Base-by-base conservation (phyloP, 2,329 filamentous ascomycete species). In the Monosporascus sp. region DNA sequence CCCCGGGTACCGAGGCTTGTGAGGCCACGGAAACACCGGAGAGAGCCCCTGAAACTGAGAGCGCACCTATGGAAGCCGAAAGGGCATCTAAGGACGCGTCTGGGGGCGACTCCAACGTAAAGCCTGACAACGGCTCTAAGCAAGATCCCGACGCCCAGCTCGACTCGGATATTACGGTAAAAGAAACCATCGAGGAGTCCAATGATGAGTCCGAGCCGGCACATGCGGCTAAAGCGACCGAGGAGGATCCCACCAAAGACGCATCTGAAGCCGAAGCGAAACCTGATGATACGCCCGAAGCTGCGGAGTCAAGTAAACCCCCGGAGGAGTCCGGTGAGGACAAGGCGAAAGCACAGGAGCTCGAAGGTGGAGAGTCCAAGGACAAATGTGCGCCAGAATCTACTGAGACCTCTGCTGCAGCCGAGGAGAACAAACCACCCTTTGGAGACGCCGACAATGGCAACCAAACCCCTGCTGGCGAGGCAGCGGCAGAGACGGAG, bases 401-500 rank as follows among this genome's bases (percentile, higher is more conserved):
- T 24, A 4, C 42, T n/a, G 22, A 46, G 22, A 24, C 14, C 15
- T 1, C 25, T 17, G n/a, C 42, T 46, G 42, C 42, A 46, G 42
- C 42, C 3, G 14, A 25, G 17, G 42, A 27, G 8, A 27, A n/a
- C 2, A 46, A 24, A 3, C 24, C 42, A n/a, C 42, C 42, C 14
- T 7, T 24, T n/a, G 42, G 14, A 15, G 42, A 25, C 25, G 6
- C 42, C n/a, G 42, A 46, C n/a, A 18, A 46, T 5, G 42, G 20
- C 20, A 15, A 20, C 18, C 39, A 42, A 20, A 55, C 49, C 47
- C 36, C 37, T 39, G 39, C 39, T 20, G 18, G 50, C 15, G 25
- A 46, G 17, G 56, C 51, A 39, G 51, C 53, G 8, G 24, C 34
- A 14, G 20, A 45, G 24, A 49, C 57, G 18, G 50, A 41, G 58